These are phyloP conservation scores for Aspergillus terreus DNA, from an alignment of 2,329 filamentous ascomycete genomes.

Conservation along the genomic window DNA sequence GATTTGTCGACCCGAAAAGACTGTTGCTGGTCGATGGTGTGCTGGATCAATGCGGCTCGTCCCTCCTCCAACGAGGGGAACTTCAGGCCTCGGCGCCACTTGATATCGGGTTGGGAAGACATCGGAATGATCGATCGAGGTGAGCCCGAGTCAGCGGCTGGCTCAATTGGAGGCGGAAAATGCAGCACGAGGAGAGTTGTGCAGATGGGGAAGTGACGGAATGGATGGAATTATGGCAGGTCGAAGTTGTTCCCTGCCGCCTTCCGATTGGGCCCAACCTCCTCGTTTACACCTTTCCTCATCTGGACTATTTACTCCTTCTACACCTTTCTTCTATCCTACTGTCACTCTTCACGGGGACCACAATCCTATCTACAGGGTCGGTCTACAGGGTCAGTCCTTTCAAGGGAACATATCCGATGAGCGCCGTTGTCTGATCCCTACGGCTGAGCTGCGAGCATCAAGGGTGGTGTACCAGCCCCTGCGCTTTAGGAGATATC, in stretches of 20 bases:
- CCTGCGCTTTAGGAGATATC: too few relatives aligned
- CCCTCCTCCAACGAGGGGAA: conserved; percentile 2
- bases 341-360: too few relatives aligned
- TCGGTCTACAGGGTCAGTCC: too few relatives aligned
- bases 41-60: background rate
- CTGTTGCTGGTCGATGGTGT: background rate
- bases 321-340: too few relatives aligned
- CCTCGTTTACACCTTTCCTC: background rate
- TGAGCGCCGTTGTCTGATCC: background rate
- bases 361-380: too few relatives aligned
- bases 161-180: background rate
- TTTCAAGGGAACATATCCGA: background rate
- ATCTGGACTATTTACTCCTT: background rate
- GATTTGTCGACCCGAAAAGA: conserved; percentile 1
- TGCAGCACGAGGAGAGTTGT: background rate
- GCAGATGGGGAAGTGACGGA: background rate
- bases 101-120: background rate
- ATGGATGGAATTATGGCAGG: background rate
- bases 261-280: background rate
- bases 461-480: too few relatives aligned
- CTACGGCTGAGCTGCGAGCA: background rate
- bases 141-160: background rate
- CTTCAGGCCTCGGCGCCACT: background rate
- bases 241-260: background rate
- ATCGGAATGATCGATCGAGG: background rate